phyloP scores from a whole-genome alignment of 257 asterid genomes.

The Ocimum tenuiflorum region DNA sequence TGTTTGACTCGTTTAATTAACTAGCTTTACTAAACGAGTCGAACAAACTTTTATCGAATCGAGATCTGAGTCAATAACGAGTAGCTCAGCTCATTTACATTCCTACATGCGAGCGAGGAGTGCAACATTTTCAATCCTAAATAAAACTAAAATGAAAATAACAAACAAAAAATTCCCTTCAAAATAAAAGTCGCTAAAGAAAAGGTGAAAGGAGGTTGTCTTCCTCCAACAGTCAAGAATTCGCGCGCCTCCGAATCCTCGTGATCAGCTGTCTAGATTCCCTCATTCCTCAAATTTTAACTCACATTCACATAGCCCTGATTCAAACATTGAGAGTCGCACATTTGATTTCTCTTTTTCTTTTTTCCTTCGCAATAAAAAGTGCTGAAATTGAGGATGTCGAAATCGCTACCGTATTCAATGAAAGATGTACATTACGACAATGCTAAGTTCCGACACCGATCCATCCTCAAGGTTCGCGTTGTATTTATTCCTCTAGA shows the following conservation, averaged over 20 bases:
- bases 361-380: background rate
- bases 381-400: slow-evolving; percentile 36
- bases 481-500: slow-evolving; percentile 9
- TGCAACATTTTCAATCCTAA: no score
- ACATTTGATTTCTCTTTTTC: slow-evolving; percentile 2
- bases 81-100: no score
- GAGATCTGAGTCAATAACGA: no score
- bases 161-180: background rate
- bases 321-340: slow-evolving; percentile 11
- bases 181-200: no score
- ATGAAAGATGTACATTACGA: slow-evolving; percentile 76
- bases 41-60: no score
- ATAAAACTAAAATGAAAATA: background rate
- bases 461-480: slow-evolving; percentile 61
- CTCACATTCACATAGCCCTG: background rate
- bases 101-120: no score
- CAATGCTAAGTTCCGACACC: slow-evolving; percentile 82
- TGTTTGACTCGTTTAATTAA: no score
- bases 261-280: slow-evolving; percentile 17
- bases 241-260: slow-evolving; percentile 19
- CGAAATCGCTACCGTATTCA: slow-evolving; percentile 76
- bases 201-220: background rate
- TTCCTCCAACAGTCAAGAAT: slow-evolving; percentile 17
- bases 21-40: no score
- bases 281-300: slow-evolving; percentile 2